Evolutionary conservation across 108 stramenopile species (phyloP).

Genomic region (Aurantiochytrium sp.): DNA sequence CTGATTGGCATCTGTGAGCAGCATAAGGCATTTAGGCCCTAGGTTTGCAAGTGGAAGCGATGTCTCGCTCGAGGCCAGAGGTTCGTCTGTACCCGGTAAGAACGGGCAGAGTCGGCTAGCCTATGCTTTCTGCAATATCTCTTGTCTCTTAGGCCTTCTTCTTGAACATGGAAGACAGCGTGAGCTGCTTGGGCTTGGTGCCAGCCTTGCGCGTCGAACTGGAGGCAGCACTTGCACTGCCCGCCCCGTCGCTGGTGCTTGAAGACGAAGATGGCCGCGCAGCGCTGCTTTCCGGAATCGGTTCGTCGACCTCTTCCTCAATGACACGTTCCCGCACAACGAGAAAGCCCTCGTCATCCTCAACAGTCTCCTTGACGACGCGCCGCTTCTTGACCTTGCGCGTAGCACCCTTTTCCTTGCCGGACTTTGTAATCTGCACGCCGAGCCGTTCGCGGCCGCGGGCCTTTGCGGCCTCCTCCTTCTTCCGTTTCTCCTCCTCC

Average conservation of each 20-base stretch:
- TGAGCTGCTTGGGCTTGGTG: not conserved
- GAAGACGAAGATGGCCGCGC: not conserved
- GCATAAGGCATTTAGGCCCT: too few species aligned
- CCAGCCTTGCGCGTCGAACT: not conserved
- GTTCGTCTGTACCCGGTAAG: too few species aligned
- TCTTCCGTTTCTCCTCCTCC: not conserved
- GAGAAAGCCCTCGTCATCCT: slow-evolving; percentile 10
- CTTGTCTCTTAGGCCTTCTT: too few species aligned
- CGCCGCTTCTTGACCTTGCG: slow-evolving; percentile 10
- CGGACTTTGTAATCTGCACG: not conserved
- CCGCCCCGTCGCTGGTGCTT: not conserved
- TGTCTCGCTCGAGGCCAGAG: too few species aligned
- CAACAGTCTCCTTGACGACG: not conserved
- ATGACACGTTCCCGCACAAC: not conserved
- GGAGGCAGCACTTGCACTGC: not conserved
- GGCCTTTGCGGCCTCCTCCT: not conserved
- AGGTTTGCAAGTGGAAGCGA: too few species aligned
- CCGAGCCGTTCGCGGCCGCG: not conserved
- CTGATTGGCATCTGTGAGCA: too few species aligned
- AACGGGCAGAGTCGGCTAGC: too few species aligned
- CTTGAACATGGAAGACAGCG: not conserved
- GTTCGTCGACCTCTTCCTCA: slow-evolving; percentile 19
- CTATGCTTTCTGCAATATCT: too few species aligned
- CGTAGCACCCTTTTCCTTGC: not conserved
- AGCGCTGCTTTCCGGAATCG: not conserved